A percentile compares a stretch with the other conserved stretches of the same genome.
These are phyloP conservation scores for Neofusicoccum laricinum DNA, from an alignment of 2,329 filamentous ascomycete species.

Conservation along the genomic window DNA sequence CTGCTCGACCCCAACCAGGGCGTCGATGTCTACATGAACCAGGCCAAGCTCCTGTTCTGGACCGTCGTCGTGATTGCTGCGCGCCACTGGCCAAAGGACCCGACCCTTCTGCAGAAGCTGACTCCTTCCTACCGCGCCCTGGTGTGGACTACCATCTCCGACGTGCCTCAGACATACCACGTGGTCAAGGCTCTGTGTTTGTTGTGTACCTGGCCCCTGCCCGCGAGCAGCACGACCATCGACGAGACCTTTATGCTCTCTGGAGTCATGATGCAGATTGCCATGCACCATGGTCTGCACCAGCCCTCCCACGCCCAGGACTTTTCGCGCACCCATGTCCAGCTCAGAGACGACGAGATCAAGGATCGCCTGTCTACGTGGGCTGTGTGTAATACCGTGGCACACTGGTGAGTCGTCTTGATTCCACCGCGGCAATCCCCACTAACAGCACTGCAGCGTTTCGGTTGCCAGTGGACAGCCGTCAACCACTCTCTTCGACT, in stretches of 20 bases:
- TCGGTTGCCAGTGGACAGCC: constrained; percentile 84
- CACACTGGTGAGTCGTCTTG: constrained; percentile 56
- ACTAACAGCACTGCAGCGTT: constrained; percentile 47
- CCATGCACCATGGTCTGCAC: constrained; percentile 79
- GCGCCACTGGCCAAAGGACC: constrained; percentile 64
- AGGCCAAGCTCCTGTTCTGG: constrained; percentile 84
- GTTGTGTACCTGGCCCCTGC: constrained; percentile 77
- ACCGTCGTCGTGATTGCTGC: constrained; percentile 73
- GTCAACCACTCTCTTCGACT: constrained; percentile 74
- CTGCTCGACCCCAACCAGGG: constrained; percentile 66
- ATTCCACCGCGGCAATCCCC: constrained; percentile 12
- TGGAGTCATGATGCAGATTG: constrained; percentile 83
- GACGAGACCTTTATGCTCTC: constrained; percentile 80
- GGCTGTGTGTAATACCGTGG: constrained; percentile 82
- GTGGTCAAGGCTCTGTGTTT: constrained; percentile 79
- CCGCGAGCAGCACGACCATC: constrained; percentile 74
- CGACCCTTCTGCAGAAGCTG: constrained; percentile 63
- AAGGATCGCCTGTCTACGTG: constrained; percentile 76
- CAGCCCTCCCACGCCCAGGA: constrained; percentile 79
- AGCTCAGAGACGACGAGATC: constrained; percentile 75
- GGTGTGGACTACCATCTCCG: constrained; percentile 73
- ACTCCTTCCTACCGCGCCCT: constrained; percentile 65
- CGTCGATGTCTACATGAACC: constrained; percentile 69
- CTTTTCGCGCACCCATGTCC: constrained; percentile 72
- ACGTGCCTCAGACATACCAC: constrained; percentile 75